Percentiles rank a stretch among this genome's conserved stretches.
Conservation (phyloP, 78 protist species). For the Dictyostelium purpureum region DNA sequence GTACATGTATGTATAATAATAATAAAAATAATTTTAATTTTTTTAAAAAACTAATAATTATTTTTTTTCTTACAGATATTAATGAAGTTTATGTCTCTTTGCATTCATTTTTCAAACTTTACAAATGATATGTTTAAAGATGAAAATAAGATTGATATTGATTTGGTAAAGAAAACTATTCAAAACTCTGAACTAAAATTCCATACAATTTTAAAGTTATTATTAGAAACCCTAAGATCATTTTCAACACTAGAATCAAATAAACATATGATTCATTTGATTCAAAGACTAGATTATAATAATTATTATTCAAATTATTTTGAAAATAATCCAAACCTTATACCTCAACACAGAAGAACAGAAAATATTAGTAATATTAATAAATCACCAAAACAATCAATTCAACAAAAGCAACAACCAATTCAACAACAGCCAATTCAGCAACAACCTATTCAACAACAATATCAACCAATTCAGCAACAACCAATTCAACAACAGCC, state of each 20-base stretch:
- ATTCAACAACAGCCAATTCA: no score
- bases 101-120: conserved; percentile 30
- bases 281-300: conserved; percentile 57
- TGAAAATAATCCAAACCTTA: conserved; percentile 30
- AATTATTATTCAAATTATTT: conserved; percentile 45
- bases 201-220: conserved; percentile 21
- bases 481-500: no score
- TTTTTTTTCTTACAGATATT: background rate
- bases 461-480: no score
- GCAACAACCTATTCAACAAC: no score
- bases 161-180: conserved; percentile 4
- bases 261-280: conserved; percentile 69
- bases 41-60: background rate
- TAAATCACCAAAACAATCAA: no score
- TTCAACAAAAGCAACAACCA: no score
- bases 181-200: conserved; percentile 26
- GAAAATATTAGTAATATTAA: no score
- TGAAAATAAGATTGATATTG: background rate
- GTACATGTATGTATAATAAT: conserved; percentile 9
- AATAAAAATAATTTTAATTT: background rate
- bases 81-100: conserved; percentile 53
- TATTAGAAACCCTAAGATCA: conserved; percentile 50
- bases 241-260: conserved; percentile 62
- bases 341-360: no score
- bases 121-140: conserved; percentile 14